phyloP scores from a whole-genome alignment of 2,329 filamentous ascomycete species.

The Fusarium incarnatum region DNA sequence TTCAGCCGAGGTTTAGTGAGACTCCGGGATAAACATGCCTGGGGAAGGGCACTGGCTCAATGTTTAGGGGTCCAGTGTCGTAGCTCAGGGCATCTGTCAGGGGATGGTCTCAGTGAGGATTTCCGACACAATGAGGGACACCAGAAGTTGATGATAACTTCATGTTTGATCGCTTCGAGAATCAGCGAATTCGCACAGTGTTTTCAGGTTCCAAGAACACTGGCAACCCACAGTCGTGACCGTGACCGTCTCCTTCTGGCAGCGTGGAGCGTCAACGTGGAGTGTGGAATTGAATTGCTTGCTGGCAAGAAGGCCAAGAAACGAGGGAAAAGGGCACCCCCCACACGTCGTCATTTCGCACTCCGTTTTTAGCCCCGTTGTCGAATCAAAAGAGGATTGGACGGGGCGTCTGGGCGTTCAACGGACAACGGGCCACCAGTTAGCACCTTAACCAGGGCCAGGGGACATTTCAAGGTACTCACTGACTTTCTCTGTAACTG shows the following conservation, averaged over 20 bases:
- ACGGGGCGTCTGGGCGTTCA: slow-evolving; percentile 38
- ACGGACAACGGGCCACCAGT: slow-evolving; percentile 37
- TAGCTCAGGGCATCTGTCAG: background rate
- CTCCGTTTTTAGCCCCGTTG: slow-evolving; percentile 46
- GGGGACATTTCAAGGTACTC: slow-evolving; percentile 10
- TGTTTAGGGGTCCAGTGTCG: slow-evolving; percentile 13
- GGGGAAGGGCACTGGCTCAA: slow-evolving; percentile 9
- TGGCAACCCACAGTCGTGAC: slow-evolving; percentile 44
- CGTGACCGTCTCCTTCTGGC: slow-evolving; percentile 24
- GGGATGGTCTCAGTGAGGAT: background rate
- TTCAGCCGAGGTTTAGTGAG: slow-evolving; percentile 38
- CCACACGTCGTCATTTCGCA: slow-evolving; percentile 48
- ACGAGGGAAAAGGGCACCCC: slow-evolving; percentile 38
- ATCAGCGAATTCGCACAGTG: slow-evolving; percentile 42
- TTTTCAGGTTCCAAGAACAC: slow-evolving; percentile 35
- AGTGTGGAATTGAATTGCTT: slow-evolving; percentile 25
- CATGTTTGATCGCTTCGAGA: background rate
- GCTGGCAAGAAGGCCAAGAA: slow-evolving; percentile 41
- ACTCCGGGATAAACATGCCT: slow-evolving; percentile 17
- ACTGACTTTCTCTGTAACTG: background rate
- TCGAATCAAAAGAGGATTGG: slow-evolving; percentile 46
- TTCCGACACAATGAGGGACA: background rate
- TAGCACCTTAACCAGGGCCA: slow-evolving; percentile 20
- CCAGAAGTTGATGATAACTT: slow-evolving; percentile 19
- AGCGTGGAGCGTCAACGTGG: slow-evolving; percentile 22